Evolutionary conservation across 2,329 filamentous ascomycete genomes (phyloP).

Genomic region (Colletotrichum sp.): DNA sequence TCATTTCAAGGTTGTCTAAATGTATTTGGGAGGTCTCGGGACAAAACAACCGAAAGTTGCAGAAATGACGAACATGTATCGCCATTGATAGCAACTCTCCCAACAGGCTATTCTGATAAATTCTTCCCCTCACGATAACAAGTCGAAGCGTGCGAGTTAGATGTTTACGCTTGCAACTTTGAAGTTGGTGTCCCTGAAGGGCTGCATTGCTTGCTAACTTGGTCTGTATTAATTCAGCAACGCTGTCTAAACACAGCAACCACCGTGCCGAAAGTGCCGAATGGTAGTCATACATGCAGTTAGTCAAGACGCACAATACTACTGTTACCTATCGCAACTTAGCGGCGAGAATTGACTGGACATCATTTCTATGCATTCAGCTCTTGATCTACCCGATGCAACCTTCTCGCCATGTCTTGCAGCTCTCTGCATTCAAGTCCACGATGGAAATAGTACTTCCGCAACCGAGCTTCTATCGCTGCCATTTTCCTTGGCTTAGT

Average conservation of each 20-base stretch:
- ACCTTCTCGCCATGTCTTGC: neutral
- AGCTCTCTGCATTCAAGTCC: neutral
- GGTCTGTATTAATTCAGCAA: neutral
- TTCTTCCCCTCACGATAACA: neutral
- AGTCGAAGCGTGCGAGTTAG: neutral
- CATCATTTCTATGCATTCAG: neutral
- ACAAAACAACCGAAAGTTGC: too few relatives aligned
- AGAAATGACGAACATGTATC: neutral
- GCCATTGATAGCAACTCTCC: neutral
- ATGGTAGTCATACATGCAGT: neutral
- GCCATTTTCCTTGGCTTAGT: neutral
- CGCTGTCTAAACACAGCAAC: neutral
- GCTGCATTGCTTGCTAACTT: neutral
- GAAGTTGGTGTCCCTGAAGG: neutral
- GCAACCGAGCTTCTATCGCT: neutral
- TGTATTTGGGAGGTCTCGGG: neutral
- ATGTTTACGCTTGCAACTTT: neutral
- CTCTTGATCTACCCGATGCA: neutral
- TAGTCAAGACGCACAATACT: neutral
- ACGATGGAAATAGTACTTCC: neutral
- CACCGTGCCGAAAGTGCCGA: neutral
- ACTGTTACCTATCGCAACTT: rapidly evolving
- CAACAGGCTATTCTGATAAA: neutral
- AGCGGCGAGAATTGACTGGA: neutral
- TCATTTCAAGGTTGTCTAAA: neutral